These are phyloP conservation scores for Encephalitozoon hellem DNA, from an alignment of 371 early-diverging fungal genomes.

Conservation along the genomic window DNA sequence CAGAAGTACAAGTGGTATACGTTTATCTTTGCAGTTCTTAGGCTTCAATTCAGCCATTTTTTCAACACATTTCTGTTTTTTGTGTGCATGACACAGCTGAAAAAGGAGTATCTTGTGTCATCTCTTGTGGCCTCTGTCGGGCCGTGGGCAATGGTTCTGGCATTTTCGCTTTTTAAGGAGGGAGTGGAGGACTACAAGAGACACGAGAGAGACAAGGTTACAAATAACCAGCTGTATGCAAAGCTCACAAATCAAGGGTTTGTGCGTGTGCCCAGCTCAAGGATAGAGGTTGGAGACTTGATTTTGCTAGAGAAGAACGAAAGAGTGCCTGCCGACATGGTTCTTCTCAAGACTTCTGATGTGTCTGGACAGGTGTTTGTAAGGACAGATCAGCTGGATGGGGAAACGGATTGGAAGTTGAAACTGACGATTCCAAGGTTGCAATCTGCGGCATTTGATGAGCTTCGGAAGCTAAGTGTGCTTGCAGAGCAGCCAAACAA, in stretches of 20 bases:
- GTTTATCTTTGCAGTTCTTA: slow-evolving; percentile 78
- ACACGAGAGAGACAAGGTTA: slow-evolving; percentile 69
- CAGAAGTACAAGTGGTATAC: slow-evolving; percentile 83
- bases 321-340: slow-evolving; percentile 78
- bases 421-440: slow-evolving; percentile 49
- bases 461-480: slow-evolving; percentile 23
- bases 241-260: slow-evolving; percentile 10
- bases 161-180: slow-evolving; percentile 85
- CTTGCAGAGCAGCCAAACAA: slow-evolving; percentile 80
- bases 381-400: slow-evolving; percentile 95
- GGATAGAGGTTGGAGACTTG: slow-evolving; percentile 79
- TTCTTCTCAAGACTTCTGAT: slow-evolving; percentile 70
- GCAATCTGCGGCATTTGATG: slow-evolving; percentile 4
- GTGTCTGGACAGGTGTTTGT: slow-evolving; percentile 79
- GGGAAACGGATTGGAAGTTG: slow-evolving; percentile 98
- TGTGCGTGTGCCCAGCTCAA: slow-evolving; percentile 64
- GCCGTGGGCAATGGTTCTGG: slow-evolving; percentile 81
- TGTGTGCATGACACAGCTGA: slow-evolving; percentile 81
- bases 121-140: slow-evolving; percentile 83
- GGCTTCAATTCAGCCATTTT: slow-evolving; percentile 87
- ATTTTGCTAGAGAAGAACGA: slow-evolving; percentile 78
- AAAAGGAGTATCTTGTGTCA: slow-evolving; percentile 67
- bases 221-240: slow-evolving; percentile 43
- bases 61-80: slow-evolving; percentile 90
- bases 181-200: slow-evolving; percentile 84